phyloP scores from a whole-genome alignment of 805 yeast species.

The Metschnikowia gelsemii region DNA sequence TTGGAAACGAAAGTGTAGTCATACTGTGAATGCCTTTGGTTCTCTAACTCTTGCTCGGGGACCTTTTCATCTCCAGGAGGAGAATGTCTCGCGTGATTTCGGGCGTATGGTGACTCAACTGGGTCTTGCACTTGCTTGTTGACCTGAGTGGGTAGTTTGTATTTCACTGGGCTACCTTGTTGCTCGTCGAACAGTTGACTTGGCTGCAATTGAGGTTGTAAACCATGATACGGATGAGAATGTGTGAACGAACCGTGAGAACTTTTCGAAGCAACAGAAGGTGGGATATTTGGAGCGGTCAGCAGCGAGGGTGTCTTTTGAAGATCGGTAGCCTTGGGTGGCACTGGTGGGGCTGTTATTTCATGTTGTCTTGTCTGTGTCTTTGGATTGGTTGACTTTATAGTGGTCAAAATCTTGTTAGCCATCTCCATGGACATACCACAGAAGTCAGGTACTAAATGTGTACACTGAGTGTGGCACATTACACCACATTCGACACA shows the following conservation, averaged over 20 bases:
- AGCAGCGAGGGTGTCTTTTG: conserved; percentile 6
- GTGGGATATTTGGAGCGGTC: conserved; percentile 7
- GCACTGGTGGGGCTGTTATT: conserved; percentile 6
- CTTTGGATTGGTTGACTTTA: conserved; percentile 57
- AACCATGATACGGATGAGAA: conserved; percentile 16
- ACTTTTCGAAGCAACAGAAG: conserved; percentile 3
- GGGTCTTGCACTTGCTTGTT: conserved; percentile 16
- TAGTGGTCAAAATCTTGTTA: conserved; percentile 79
- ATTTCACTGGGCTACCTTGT: not conserved
- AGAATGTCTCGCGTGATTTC: conserved; percentile 11
- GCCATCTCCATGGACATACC: conserved; percentile 99
- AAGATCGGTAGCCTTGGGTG: conserved; percentile 3
- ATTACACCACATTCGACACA: conserved; percentile 92
- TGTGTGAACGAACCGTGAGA: conserved; percentile 18
- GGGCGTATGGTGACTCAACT: conserved; percentile 16
- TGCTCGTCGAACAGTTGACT: not conserved
- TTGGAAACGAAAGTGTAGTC: conserved; percentile 26
- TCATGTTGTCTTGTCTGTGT: conserved; percentile 1
- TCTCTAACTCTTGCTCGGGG: not conserved
- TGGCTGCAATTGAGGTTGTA: conserved; percentile 20
- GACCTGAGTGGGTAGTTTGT: conserved; percentile 16
- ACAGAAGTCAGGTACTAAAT: conserved; percentile 95
- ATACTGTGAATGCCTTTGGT: not conserved
- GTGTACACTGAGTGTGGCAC: conserved; percentile 92
- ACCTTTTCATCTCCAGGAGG: conserved; percentile 9